A percentile compares a stretch with the other conserved stretches of the same genome.
phyloP scores from a whole-genome alignment of 257 asterid species.

The Anisodus tanguticus region DNA sequence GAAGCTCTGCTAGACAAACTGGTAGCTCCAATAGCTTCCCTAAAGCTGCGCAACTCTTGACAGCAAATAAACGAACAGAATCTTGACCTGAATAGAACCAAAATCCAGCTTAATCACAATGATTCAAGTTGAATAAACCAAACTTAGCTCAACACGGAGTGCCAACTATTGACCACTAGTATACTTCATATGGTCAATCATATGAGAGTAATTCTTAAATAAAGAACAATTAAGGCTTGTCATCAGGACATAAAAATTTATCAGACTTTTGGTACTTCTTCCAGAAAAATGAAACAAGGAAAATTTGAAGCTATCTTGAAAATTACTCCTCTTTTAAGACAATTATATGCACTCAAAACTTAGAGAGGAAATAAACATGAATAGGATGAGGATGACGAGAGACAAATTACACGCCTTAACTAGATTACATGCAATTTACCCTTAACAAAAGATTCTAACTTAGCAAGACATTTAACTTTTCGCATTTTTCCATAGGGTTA shows the following conservation, averaged over 20 bases:
- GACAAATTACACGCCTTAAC: background rate
- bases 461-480: background rate
- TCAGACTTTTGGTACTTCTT: background rate
- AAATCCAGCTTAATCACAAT: conserved; percentile 1
- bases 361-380: background rate
- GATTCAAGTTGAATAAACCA: background rate
- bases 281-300: background rate
- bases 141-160: background rate
- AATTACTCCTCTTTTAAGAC: background rate
- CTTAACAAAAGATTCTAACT: background rate
- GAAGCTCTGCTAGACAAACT: conserved; percentile 43
- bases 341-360: background rate
- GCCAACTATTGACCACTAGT: background rate
- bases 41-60: conserved; percentile 42
- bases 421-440: conserved; percentile 6
- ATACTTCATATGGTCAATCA: background rate
- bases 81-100: conserved; percentile 39
- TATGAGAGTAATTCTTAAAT: background rate
- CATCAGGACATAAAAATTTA: background rate
- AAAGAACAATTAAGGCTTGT: background rate
- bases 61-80: conserved; percentile 42
- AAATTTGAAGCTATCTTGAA: background rate
- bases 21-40: conserved; percentile 43
- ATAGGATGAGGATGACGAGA: background rate
- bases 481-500: background rate